Evolutionary conservation across 352 stramenopile species (phyloP).

Genomic region (Plasmopara muralis): DNA sequence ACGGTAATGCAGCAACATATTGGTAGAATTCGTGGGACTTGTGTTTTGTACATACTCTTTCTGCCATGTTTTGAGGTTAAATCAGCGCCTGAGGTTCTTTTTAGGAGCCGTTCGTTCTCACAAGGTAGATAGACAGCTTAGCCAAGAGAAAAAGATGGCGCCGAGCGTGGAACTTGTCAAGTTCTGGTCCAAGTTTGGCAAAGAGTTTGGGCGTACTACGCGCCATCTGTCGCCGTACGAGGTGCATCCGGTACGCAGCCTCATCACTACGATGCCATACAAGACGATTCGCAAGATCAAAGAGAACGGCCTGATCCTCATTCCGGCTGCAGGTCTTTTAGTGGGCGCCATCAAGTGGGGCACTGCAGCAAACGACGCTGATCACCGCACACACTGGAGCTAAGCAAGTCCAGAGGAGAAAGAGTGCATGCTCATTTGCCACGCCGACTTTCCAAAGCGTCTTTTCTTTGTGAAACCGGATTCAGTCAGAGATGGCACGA

Average conservation of each 20-base stretch:
- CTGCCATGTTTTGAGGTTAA: slow-evolving; percentile 10
- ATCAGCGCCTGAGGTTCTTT: slow-evolving; percentile 25
- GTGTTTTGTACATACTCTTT: slow-evolving; percentile 1
- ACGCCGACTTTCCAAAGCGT: neutral
- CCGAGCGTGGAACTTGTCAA: slow-evolving; percentile 44
- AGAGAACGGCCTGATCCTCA: slow-evolving; percentile 69
- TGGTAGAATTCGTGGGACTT: neutral
- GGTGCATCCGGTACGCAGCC: slow-evolving; percentile 51
- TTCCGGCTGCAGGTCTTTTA: slow-evolving; percentile 53
- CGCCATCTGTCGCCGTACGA: slow-evolving; percentile 72
- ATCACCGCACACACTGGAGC: slow-evolving; percentile 76
- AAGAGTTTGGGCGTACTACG: slow-evolving; percentile 52
- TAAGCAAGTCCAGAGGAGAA: slow-evolving; percentile 23
- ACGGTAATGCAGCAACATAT: neutral
- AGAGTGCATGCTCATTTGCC: neutral
- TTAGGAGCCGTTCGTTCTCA: slow-evolving; percentile 17
- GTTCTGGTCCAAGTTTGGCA: slow-evolving; percentile 69
- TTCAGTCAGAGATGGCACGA: too few species aligned
- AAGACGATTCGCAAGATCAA: slow-evolving; percentile 79
- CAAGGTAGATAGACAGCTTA: neutral
- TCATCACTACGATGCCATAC: slow-evolving; percentile 63
- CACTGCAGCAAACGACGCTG: slow-evolving; percentile 60
- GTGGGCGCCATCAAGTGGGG: slow-evolving; percentile 73
- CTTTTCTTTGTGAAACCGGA: too few species aligned
- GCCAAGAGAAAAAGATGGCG: slow-evolving; percentile 28